Percentiles rank a stretch among this genome's conserved stretches.
phyloP scores from a whole-genome alignment of 345 rosid species.

The Punica granatum region DNA sequence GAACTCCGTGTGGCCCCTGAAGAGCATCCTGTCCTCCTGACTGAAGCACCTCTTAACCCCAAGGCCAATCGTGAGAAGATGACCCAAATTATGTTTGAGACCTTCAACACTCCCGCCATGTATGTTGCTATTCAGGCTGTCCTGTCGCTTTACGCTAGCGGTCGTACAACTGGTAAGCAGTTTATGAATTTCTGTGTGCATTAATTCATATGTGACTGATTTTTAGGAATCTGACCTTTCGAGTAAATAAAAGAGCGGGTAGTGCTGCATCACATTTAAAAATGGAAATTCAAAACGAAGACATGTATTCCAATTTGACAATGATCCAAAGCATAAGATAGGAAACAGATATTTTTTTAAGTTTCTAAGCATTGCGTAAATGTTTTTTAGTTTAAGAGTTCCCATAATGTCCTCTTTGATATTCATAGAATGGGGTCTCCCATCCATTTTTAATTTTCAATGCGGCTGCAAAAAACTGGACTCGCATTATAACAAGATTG shows the following conservation, averaged over 20 bases:
- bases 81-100: slow-evolving; percentile 59
- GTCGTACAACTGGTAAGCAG: slow-evolving; percentile 61
- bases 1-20: slow-evolving; percentile 79
- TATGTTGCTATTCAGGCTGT: slow-evolving; percentile 58
- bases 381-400: too few relatives aligned
- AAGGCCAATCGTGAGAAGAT: slow-evolving; percentile 79
- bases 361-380: too few relatives aligned
- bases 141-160: slow-evolving; percentile 69
- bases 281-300: neutral
- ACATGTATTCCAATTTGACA: neutral
- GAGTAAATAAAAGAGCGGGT: neutral
- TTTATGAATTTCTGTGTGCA: neutral
- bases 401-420: neutral
- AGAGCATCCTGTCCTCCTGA: slow-evolving; percentile 67
- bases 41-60: slow-evolving; percentile 73
- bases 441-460: neutral
- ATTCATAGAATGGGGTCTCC: neutral
- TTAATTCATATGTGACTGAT: neutral
- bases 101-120: slow-evolving; percentile 57
- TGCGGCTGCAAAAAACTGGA: too few relatives aligned
- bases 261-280: neutral
- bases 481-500: too few relatives aligned
- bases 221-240: neutral
- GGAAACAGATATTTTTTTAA: too few relatives aligned
- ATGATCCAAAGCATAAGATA: too few relatives aligned